A percentile compares a stretch with the other conserved stretches of the same genome.
Conservation (phyloP, 306 rosid species). For the Cucurbita argyrosperma region DNA sequence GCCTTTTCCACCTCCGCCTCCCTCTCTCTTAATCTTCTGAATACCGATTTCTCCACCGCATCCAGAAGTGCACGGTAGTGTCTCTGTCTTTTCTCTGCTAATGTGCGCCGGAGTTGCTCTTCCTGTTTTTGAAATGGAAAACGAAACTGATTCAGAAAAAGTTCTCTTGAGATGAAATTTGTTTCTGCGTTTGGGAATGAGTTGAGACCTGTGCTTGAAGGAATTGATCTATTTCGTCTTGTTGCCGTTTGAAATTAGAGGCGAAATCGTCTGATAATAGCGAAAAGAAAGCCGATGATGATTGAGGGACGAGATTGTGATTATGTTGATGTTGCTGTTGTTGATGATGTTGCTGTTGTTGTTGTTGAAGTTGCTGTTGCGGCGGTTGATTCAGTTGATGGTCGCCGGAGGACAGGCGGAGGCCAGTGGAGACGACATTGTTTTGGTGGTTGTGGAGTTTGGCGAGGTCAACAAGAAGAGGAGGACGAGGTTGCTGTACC, state of each 20-base stretch:
- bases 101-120: constrained; percentile 44
- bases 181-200: neutral
- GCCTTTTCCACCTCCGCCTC: constrained; percentile 61
- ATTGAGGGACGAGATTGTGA: constrained; percentile 2
- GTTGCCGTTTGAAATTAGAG: constrained; percentile 59
- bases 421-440: constrained; percentile 78
- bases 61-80: constrained; percentile 48
- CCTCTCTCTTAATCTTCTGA: constrained; percentile 45
- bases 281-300: constrained; percentile 24
- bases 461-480: constrained; percentile 64
- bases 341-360: neutral
- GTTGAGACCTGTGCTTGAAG: constrained; percentile 59
- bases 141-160: neutral
- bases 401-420: constrained; percentile 56
- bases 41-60: constrained; percentile 50
- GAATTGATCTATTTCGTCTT: constrained; percentile 58
- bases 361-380: neutral
- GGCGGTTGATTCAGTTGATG: constrained; percentile 28
- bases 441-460: constrained; percentile 61
- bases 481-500: constrained; percentile 26
- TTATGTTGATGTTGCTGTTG: neutral
- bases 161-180: neutral
- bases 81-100: constrained; percentile 51
- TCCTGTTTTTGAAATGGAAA: constrained; percentile 25
- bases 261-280: constrained; percentile 41